Evolutionary conservation across 164 flowering plant species (phyloP).

Genomic region (Pachysandra terminalis): DNA sequence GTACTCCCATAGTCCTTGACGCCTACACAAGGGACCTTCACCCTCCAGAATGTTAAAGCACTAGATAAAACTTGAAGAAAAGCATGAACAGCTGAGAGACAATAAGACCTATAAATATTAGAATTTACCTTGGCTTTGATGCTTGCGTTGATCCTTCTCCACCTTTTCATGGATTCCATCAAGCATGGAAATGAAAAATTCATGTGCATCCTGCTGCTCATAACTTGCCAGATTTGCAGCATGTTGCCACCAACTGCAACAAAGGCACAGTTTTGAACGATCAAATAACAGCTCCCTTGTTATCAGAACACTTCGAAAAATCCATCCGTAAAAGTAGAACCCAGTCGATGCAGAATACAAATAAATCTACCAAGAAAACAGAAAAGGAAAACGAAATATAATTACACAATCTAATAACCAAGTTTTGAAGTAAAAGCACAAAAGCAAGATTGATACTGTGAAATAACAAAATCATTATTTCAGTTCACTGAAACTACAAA

Average conservation of each 20-base stretch:
- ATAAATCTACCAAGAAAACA: not conserved
- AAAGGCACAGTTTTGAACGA: slow-evolving; percentile 12
- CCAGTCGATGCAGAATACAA: slow-evolving; percentile 2
- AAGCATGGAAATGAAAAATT: slow-evolving; percentile 86
- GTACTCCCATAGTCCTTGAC: not conserved
- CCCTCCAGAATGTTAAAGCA: not conserved
- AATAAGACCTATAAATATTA: not conserved
- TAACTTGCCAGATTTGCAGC: slow-evolving; percentile 90
- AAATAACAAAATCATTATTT: no score
- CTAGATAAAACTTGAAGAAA: not conserved
- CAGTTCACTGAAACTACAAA: no score
- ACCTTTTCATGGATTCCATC: slow-evolving; percentile 87
- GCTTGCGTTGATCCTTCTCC: slow-evolving; percentile 47
- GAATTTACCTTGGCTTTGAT: slow-evolving; percentile 59
- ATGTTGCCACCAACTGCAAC: slow-evolving; percentile 95
- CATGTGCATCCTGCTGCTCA: slow-evolving; percentile 97
- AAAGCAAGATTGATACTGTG: not conserved
- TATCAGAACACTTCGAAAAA: slow-evolving; percentile 4
- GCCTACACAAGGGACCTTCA: not conserved
- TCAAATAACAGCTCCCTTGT: slow-evolving; percentile 11
- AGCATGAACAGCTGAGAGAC: not conserved
- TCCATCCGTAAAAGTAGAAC: slow-evolving; percentile 10
- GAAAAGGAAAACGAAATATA: not conserved
- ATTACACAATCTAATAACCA: not conserved
- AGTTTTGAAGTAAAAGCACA: not conserved